Evolutionary conservation across 2,329 filamentous ascomycete species (phyloP).

Genomic region (Fusarium vanettenii): DNA sequence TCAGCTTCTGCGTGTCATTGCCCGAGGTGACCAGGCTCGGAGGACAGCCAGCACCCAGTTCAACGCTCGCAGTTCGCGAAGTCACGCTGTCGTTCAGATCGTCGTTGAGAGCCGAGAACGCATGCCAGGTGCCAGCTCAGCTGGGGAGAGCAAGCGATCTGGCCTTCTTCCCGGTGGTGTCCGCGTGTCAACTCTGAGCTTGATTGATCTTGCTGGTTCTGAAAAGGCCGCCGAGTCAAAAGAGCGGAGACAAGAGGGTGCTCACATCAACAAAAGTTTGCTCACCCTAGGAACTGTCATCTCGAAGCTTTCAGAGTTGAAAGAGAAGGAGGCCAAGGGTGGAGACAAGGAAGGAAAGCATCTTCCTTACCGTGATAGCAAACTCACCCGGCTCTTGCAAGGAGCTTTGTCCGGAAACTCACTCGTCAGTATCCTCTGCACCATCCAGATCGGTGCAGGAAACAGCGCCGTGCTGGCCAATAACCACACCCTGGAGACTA

Average conservation of each 20-base stretch:
- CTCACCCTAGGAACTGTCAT: constrained; percentile 96
- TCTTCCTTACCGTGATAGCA: constrained; percentile 96
- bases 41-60: constrained; percentile 96
- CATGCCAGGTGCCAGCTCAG: constrained; percentile 64
- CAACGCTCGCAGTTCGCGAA: constrained; percentile 95
- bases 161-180: constrained; percentile 86
- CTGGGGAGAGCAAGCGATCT: constrained; percentile 68
- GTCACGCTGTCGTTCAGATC: constrained; percentile 98
- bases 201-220: constrained; percentile 96
- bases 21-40: constrained; percentile 89
- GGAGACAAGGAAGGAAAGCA: constrained; percentile 89
- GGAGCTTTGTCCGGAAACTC: constrained; percentile 93
- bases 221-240: constrained; percentile 97
- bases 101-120: constrained; percentile 97
- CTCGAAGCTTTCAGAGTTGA: constrained; percentile 87
- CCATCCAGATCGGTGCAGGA: constrained; percentile 87
- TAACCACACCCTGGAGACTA: constrained; percentile 85
- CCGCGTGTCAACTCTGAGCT: constrained; percentile 90
- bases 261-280: constrained; percentile 98
- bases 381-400: constrained; percentile 92
- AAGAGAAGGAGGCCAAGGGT: constrained; percentile 80
- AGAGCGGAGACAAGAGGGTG: constrained; percentile 91
- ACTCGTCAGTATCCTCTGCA: constrained; percentile 96
- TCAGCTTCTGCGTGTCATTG: constrained; percentile 93
- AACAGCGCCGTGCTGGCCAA: constrained; percentile 77